Base-by-base conservation (phyloP, 768 basidiomycete species). In the Agrocybe pediades region DNA sequence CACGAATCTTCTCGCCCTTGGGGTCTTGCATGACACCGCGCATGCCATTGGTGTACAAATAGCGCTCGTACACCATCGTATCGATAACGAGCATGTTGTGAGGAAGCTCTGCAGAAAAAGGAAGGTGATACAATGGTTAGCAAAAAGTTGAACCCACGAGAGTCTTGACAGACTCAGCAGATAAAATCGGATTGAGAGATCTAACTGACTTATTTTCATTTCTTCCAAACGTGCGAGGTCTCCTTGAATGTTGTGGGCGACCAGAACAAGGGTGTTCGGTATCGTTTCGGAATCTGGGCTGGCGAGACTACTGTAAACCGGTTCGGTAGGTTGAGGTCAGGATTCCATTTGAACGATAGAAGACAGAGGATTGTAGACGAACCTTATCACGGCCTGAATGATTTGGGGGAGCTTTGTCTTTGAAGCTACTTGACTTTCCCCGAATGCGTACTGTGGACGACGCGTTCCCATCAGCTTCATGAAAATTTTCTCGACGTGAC, bases 251-350 rank as follows among this genome's bases (percentile, higher is more conserved):
- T 76, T 77, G 61, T 91, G 88, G 1, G 77, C 86, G 11, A 93
- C 81, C 5, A 93, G 73, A 15, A 92, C 87, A 29, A 93, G 81
- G 17, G 74, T 74, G 62, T 92, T 92, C 20, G 86, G 65, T 0
- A 74, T 69, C 13, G 82, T 86, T 62, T 93, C 91, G 1, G 87
- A 85, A 62, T 92, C 90, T 0, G 90, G 91, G 59, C 84, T 87
- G 6, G 82, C 73, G 19, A 92, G 78, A 62, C 87, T 88, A 60
- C 88, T 90, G 72, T 56, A 65, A 58, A 60, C 58, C 41, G 46
- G 47, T 58, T 58, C 56, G 43, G 36, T 6, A 19, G 20, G 40
- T 17, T 53, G 39, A 58, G 40, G 29, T 54, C 41, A 21, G 17
- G 11, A 7, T n/a, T n/a, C n/a, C 41, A 47, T 11, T 44, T 13